Conservation (phyloP, 2,329 filamentous ascomycete genomes). For the Claviceps sp. region DNA sequence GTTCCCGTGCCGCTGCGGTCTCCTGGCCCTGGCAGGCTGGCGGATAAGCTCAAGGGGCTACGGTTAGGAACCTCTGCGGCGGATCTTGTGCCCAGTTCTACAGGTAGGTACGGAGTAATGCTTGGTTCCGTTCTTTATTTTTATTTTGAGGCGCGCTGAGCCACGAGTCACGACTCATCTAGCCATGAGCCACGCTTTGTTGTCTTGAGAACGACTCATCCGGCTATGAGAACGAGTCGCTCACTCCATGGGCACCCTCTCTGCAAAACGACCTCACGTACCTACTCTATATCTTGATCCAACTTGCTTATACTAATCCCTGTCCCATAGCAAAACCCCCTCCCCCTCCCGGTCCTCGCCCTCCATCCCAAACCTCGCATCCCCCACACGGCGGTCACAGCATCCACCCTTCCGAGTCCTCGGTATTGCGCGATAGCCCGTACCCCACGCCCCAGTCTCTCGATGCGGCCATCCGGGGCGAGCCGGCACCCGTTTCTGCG, state of each 20-base stretch:
- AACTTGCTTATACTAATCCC: too few relatives aligned
- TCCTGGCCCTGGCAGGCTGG: constrained; percentile 40
- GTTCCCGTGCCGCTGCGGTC: not conserved
- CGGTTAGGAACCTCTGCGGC: constrained; percentile 61
- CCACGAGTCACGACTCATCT: too few relatives aligned
- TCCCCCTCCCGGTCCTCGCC: constrained; percentile 19
- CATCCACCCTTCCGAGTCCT: constrained; percentile 23
- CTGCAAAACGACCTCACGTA: too few relatives aligned
- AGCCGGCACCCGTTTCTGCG: constrained; percentile 9
- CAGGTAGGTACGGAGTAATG: constrained; percentile 28
- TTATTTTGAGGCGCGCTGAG: not conserved
- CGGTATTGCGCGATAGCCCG: constrained; percentile 13
- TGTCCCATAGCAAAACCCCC: constrained; percentile 21
- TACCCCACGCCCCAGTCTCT: constrained; percentile 18
- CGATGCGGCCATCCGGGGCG: constrained; percentile 17
- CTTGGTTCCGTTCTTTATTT: not conserved
- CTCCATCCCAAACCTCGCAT: constrained; percentile 18
- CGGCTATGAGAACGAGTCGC: too few relatives aligned
- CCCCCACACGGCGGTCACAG: constrained; percentile 17
- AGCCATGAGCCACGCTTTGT: too few relatives aligned
- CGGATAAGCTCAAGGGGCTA: constrained; percentile 68
- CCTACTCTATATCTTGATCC: too few relatives aligned
- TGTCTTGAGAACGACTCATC: too few relatives aligned
- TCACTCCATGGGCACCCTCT: too few relatives aligned
- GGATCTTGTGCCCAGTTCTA: constrained; percentile 41